Percentiles rank a stretch among this genome's conserved stretches.
These are phyloP conservation scores for Ceratobasidium sp. DNA, from an alignment of 1,284 basidiomycete genomes.

Conservation along the genomic window DNA sequence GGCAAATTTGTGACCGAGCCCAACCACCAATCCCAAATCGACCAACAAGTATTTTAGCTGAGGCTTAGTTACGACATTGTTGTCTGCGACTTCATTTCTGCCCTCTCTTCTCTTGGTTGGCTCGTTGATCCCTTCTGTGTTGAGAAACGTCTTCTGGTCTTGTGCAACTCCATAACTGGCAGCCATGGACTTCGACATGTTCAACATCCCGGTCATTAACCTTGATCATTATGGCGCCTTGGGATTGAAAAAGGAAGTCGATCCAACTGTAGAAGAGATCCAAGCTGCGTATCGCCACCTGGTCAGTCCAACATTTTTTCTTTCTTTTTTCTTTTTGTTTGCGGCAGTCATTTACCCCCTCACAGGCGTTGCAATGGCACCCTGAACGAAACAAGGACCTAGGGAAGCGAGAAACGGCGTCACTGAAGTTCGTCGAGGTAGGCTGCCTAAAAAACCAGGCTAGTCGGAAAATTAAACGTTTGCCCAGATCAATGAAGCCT, in stretches of 20 bases:
- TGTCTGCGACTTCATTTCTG: no score
- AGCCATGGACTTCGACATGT: conserved; percentile 42
- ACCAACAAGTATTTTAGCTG: conserved; percentile 2
- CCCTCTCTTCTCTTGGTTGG: no score
- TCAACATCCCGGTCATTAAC: conserved; percentile 41
- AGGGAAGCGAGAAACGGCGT: conserved; percentile 32
- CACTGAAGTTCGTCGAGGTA: conserved; percentile 34
- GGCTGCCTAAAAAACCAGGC: not conserved
- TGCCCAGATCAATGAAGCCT: conserved; percentile 36
- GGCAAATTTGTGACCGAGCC: not conserved
- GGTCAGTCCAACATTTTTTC: not conserved
- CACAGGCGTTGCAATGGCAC: conserved; percentile 38
- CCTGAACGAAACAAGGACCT: conserved; percentile 35
- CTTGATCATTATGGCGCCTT: conserved; percentile 28
- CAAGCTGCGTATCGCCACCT: conserved; percentile 30
- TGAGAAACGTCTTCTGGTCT: not conserved
- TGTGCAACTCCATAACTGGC: not conserved
- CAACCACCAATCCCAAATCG: not conserved
- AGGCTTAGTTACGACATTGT: no score
- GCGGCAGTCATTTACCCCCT: not conserved
- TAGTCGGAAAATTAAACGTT: not conserved
- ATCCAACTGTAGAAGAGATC: conserved; percentile 25
- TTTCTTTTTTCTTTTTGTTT: not conserved
- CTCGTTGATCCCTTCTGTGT: no score
- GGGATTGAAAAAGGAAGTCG: conserved; percentile 22